Evolutionary conservation across 2,329 filamentous ascomycete genomes (phyloP), one percentile per base, ranked within the genome.

Genomic region (Colletotrichum tanaceti): DNA sequence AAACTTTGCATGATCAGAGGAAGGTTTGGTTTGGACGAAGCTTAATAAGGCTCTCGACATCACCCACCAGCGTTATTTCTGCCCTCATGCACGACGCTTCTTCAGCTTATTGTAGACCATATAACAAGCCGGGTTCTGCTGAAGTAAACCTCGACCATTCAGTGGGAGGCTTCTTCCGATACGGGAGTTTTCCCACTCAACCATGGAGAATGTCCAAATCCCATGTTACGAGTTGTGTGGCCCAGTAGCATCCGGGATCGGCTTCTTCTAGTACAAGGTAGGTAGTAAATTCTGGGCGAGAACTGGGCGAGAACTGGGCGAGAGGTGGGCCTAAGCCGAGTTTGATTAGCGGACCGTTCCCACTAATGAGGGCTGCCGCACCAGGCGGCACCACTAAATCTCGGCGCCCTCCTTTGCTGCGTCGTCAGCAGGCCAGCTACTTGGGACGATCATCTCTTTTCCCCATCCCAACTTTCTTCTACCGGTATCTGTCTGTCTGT

Each of bases 321-420:
- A 53, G 41, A 35, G 41, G 53, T 47, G 65, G 65, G 28, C 53
- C 65, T 53, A 55, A 32, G 16, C 41, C 16, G 41, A 22, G 46
- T 46, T 52, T 38, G 50, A 41, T 68, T 58, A 64, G 60, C 66
- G 66, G 43, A 35, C 58, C 50, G 49, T 52, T 66, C 62, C 50
- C 66, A 57, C 66, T 66, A 69, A 66, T 52, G 47, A 53, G 50
- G 62, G 66, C 50, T 41, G 63, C 63, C 22, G 62, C 43, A 66
- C 55, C 63, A 39, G 55, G 63, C 63, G 14, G 62, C 43, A 66
- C 62, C 63, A 39, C 62, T 65, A 68, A 53, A 22, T 63, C 43
- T 65, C 47, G 53, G 47, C 53, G 53, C 60, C 65, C 60, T 46
- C 59, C 65, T 38, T 44, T 28, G 47, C 54, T 58, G 65, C 61